Conservation (phyloP, 352 stramenopile species). For the Phytophthora pinifolia region DNA sequence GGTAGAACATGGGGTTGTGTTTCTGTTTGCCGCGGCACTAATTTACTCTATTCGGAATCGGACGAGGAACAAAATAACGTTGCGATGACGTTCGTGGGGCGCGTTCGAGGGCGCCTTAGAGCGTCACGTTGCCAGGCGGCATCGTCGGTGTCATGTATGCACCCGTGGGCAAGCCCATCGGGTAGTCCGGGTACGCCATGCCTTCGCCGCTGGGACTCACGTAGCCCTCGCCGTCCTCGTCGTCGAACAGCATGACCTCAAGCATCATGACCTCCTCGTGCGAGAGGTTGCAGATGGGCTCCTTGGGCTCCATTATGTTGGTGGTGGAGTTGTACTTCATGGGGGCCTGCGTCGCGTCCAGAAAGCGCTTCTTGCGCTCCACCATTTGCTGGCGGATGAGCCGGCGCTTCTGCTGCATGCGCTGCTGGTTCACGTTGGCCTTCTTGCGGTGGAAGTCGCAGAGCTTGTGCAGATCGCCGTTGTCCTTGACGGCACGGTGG, state of each 20-base stretch:
- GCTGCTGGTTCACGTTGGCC: constrained; percentile 78
- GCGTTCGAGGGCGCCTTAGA: constrained; percentile 15
- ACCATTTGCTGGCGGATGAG: constrained; percentile 48
- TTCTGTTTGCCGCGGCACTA: constrained; percentile 34
- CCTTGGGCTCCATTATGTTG: constrained; percentile 34
- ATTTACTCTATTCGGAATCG: too few relatives aligned
- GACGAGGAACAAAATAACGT: too few relatives aligned
- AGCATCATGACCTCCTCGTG: constrained; percentile 48
- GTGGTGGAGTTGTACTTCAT: constrained; percentile 35
- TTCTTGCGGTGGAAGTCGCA: constrained; percentile 71
- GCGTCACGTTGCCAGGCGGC: constrained; percentile 28
- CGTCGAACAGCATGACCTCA: constrained; percentile 44
- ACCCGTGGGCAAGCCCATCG: too few relatives aligned
- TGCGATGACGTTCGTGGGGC: too few relatives aligned
- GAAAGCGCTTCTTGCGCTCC: constrained; percentile 52
- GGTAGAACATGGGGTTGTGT: constrained; percentile 23
- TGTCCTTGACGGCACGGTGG: constrained; percentile 65
- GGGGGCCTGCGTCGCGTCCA: constrained; percentile 36
- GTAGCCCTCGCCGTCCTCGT: constrained; percentile 30
- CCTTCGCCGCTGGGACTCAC: constrained; percentile 14
- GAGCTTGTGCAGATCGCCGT: constrained; percentile 72
- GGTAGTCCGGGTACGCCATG: constrained; percentile 8
- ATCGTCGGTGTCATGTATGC: constrained; percentile 21
- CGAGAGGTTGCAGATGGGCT: constrained; percentile 46
- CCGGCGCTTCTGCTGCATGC: constrained; percentile 57